Percentiles rank a stretch among this genome's conserved stretches.
Conservation (phyloP, 139 green algal species). For the Limnomonas spitsbergensis region DNA sequence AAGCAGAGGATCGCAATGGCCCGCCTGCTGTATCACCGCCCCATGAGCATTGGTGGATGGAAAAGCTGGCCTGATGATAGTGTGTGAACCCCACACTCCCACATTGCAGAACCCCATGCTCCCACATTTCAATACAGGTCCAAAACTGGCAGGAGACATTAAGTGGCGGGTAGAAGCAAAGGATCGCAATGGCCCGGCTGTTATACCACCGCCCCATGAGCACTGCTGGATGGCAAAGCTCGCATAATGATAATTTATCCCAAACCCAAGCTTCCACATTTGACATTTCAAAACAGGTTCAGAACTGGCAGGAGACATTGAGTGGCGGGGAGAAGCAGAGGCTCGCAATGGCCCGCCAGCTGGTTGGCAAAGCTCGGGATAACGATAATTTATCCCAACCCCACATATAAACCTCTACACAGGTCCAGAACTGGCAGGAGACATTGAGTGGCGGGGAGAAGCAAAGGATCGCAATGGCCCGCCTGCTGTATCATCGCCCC, state of each 20-base stretch:
- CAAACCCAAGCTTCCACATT: too few relatives aligned
- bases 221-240: too few relatives aligned
- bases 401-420: neutral
- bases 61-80: too few relatives aligned
- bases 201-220: constrained; percentile 86
- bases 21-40: constrained; percentile 81
- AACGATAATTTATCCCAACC: too few relatives aligned
- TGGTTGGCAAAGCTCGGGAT: too few relatives aligned
- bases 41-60: too few relatives aligned
- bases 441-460: constrained; percentile 85
- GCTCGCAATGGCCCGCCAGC: constrained; percentile 83
- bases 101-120: too few relatives aligned
- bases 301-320: constrained; percentile 76
- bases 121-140: constrained; percentile 33
- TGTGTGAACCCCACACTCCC: too few relatives aligned
- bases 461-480: constrained; percentile 87
- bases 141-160: constrained; percentile 77
- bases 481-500: constrained; percentile 83
- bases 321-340: constrained; percentile 88
- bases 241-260: too few relatives aligned
- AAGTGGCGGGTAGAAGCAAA: constrained; percentile 86
- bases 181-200: constrained; percentile 85
- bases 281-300: constrained; percentile 35
- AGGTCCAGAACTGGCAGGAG: constrained; percentile 71
- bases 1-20: constrained; percentile 91